phyloP scores from a whole-genome alignment of 2,329 filamentous ascomycete genomes.

The Plenodomus lindquistii region DNA sequence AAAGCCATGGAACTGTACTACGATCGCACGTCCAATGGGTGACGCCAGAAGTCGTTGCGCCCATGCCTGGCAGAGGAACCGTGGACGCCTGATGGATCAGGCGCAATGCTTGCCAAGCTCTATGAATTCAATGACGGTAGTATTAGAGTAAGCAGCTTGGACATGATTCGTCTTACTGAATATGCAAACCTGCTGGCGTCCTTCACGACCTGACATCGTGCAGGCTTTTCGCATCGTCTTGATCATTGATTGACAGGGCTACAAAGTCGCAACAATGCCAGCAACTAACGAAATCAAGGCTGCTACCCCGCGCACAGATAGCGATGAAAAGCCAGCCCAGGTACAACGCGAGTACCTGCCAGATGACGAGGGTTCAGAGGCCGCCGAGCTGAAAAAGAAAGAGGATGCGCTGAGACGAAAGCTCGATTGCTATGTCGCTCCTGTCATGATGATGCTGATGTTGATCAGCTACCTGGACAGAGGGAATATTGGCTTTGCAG shows the following conservation, averaged over 20 bases:
- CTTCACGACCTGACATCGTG: background rate
- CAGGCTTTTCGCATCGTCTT: background rate
- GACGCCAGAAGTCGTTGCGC: background rate
- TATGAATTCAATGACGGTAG: background rate
- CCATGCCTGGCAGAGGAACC: background rate
- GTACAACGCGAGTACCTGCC: slow-evolving; percentile 21
- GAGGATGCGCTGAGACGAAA: slow-evolving; percentile 36
- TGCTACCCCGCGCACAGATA: background rate
- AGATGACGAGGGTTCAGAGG: slow-evolving; percentile 21
- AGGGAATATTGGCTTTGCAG: slow-evolving; percentile 42
- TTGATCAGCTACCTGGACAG: slow-evolving; percentile 41
- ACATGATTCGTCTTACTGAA: background rate
- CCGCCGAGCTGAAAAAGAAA: slow-evolving; percentile 21
- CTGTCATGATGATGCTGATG: slow-evolving; percentile 43
- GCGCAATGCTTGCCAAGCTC: background rate
- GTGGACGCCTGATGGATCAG: background rate
- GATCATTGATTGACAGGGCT: background rate
- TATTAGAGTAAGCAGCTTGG: background rate
- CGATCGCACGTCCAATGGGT: background rate
- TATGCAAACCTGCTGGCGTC: background rate
- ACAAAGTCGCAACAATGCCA: background rate
- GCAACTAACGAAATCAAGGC: slow-evolving; percentile 1
- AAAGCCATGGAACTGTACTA: background rate
- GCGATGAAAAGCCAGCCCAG: slow-evolving; percentile 18
- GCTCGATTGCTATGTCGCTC: slow-evolving; percentile 39